phyloP scores from a whole-genome alignment of 192 early-diverging fungal species.

The Thoreauomyces humboldtii region DNA sequence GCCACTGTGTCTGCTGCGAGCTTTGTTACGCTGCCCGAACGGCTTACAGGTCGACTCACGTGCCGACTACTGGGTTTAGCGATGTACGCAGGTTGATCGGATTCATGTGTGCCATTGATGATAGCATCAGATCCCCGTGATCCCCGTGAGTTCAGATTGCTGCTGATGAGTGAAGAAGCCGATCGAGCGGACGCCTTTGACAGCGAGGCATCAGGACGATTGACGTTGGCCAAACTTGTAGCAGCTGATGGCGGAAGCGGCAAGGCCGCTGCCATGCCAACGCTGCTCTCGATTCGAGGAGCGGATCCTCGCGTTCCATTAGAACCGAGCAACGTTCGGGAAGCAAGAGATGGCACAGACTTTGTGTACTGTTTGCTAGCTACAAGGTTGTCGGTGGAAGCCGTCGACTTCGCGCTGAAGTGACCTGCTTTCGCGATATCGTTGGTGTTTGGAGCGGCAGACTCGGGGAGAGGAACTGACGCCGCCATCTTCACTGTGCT shows the following conservation, averaged over 20 bases:
- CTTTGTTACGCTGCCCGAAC: too few species aligned
- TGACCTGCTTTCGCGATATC: background rate
- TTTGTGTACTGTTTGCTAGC: background rate
- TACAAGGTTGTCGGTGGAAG: background rate
- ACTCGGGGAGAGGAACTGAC: background rate
- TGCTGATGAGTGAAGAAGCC: too few species aligned
- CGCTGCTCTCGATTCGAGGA: background rate
- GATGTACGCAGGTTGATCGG: too few species aligned
- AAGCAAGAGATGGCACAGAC: background rate
- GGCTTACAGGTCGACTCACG: too few species aligned
- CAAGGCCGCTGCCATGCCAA: background rate
- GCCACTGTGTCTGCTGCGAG: too few species aligned
- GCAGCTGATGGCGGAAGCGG: slow-evolving; percentile 11
- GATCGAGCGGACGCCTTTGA: too few species aligned
- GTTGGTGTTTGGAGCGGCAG: background rate
- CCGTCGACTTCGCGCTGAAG: background rate
- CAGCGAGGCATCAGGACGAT: too few species aligned
- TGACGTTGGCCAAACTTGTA: slow-evolving; percentile 3
- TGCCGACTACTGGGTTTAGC: too few species aligned
- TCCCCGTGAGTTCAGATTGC: too few species aligned
- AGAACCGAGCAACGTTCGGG: background rate
- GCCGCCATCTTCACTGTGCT: too few species aligned
- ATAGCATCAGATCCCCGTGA: too few species aligned
- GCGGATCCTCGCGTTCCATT: background rate
- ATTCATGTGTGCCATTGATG: too few species aligned